phyloP scores from a whole-genome alignment of 2,329 filamentous ascomycete species.

The Clonostachys chloroleuca region DNA sequence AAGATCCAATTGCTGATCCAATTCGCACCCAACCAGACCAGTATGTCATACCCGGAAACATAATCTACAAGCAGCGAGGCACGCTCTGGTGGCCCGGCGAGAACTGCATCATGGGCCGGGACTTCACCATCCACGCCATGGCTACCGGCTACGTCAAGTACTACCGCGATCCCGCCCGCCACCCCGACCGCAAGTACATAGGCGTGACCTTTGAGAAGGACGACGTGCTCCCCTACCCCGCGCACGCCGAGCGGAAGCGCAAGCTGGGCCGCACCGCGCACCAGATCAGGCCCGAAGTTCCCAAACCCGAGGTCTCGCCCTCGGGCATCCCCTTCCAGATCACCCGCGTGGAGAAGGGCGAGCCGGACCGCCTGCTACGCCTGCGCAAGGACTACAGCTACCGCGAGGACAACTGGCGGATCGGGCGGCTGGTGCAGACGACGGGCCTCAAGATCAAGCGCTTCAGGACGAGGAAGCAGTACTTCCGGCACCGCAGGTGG shows the following conservation, averaged over 20 bases:
- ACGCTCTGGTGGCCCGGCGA: slow-evolving; percentile 94
- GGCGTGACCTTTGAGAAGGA: slow-evolving; percentile 83
- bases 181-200: slow-evolving; percentile 90
- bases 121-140: slow-evolving; percentile 91
- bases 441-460: slow-evolving; percentile 44
- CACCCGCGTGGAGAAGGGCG: slow-evolving; percentile 31
- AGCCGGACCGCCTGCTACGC: slow-evolving; percentile 41
- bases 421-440: slow-evolving; percentile 48
- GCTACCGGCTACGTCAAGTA: slow-evolving; percentile 91
- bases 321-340: slow-evolving; percentile 46
- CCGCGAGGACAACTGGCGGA: slow-evolving; percentile 55
- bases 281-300: slow-evolving; percentile 31
- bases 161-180: slow-evolving; percentile 80
- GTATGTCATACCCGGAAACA: slow-evolving; percentile 93
- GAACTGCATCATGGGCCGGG: slow-evolving; percentile 90
- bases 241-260: slow-evolving; percentile 68
- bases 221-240: slow-evolving; percentile 73
- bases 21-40: slow-evolving; percentile 53
- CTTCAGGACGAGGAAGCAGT: slow-evolving; percentile 44
- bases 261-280: slow-evolving; percentile 67
- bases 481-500: slow-evolving; percentile 38
- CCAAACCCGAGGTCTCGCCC: slow-evolving; percentile 35
- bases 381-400: slow-evolving; percentile 53
- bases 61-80: slow-evolving; percentile 95
- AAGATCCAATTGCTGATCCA: not conserved